These are phyloP conservation scores for Irpex rosettiformis DNA, from an alignment of 1,284 basidiomycete species.

Conservation along the genomic window DNA sequence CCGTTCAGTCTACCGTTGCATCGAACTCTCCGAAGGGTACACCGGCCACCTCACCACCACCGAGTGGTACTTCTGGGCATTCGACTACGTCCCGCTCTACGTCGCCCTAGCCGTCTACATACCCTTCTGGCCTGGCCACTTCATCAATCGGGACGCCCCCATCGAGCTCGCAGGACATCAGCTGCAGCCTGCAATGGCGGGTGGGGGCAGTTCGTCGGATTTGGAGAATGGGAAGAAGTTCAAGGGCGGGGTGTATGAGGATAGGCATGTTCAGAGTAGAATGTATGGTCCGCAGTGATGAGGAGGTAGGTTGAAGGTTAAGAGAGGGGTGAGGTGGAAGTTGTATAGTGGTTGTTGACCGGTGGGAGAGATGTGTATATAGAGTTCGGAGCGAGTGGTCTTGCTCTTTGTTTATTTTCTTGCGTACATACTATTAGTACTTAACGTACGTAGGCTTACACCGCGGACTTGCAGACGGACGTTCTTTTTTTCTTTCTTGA, in stretches of 20 bases:
- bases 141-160: conserved; percentile 31
- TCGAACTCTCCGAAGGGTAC: conserved; percentile 66
- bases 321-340: no score
- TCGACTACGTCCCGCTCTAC: conserved; percentile 65
- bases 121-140: conserved; percentile 58
- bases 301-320: no score
- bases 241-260: background rate
- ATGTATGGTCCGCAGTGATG: background rate
- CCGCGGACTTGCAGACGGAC: no score
- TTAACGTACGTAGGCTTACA: no score
- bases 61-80: conserved; percentile 53
- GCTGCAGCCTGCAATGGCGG: background rate
- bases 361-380: no score
- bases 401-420: no score
- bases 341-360: no score
- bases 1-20: conserved; percentile 63
- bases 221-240: background rate
- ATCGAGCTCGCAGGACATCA: background rate
- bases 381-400: no score
- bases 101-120: conserved; percentile 54
- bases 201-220: background rate
- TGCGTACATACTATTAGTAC: no score
- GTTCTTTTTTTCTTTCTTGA: no score
- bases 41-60: conserved; percentile 55
- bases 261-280: background rate